Conservation (phyloP, 2,329 filamentous ascomycete species). For the Diaporthe humulicola region DNA sequence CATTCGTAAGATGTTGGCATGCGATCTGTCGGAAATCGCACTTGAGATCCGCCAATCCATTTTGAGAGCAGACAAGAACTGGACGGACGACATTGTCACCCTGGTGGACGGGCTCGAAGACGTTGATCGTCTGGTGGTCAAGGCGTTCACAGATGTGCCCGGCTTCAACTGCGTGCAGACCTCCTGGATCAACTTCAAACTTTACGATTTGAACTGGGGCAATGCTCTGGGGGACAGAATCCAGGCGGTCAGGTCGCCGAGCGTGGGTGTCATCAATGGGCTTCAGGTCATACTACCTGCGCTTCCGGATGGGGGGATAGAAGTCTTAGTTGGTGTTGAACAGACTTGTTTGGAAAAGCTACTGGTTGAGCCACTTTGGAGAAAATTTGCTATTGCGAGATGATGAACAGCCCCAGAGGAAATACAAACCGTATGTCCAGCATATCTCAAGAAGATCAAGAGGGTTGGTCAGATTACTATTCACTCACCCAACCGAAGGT, state of each 20-base stretch:
- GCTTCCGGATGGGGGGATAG: neutral
- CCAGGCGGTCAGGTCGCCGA: neutral
- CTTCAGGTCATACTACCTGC: neutral
- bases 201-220: neutral
- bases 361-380: constrained; percentile 47
- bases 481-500: neutral
- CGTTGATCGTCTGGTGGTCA: constrained; percentile 49
- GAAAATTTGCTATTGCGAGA: constrained; percentile 39
- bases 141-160: constrained; percentile 27
- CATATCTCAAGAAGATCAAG: no score
- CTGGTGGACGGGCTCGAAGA: constrained; percentile 49
- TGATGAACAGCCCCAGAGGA: neutral
- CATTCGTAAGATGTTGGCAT: constrained; percentile 48
- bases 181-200: neutral
- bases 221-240: neutral
- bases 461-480: neutral
- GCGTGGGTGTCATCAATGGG: neutral
- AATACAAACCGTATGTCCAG: neutral
- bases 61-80: constrained; percentile 48
- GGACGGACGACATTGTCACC: constrained; percentile 47
- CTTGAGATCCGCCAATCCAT: constrained; percentile 50
- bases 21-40: constrained; percentile 50
- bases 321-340: constrained; percentile 50
- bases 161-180: neutral
- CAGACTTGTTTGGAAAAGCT: constrained; percentile 45